These are phyloP conservation scores for Russula emetica DNA, from an alignment of 768 basidiomycete genomes.

Conservation along the genomic window DNA sequence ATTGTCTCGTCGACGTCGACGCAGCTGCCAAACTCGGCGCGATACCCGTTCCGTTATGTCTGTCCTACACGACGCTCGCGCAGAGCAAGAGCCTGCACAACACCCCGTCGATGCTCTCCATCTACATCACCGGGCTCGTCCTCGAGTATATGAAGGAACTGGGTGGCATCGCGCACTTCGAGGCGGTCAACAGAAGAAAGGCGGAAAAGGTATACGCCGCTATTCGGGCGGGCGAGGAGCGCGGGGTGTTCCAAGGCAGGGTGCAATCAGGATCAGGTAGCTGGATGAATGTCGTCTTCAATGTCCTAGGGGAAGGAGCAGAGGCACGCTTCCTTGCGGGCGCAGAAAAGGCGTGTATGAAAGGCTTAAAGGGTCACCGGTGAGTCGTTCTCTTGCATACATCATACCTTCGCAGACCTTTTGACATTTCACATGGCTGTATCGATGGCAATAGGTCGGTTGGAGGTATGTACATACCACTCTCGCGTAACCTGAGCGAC, in stretches of 20 bases:
- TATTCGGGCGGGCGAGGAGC: conserved; percentile 63
- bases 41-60: conserved; percentile 65
- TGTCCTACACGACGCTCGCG: conserved; percentile 80
- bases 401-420: background rate
- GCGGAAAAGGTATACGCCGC: conserved; percentile 70
- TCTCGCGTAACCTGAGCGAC: background rate
- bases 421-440: conserved; percentile 1
- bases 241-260: conserved; percentile 65
- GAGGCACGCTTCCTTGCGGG: conserved; percentile 75
- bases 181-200: conserved; percentile 65
- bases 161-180: conserved; percentile 64
- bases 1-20: conserved; percentile 88
- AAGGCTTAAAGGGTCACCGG: conserved; percentile 90
- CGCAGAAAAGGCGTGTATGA: conserved; percentile 75
- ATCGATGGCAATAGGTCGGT: conserved; percentile 22
- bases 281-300: conserved; percentile 96
- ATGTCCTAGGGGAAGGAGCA: conserved; percentile 63
- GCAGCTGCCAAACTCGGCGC: conserved; percentile 71
- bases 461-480: conserved; percentile 21
- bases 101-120: conserved; percentile 87
- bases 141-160: conserved; percentile 61
- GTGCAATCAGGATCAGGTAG: conserved; percentile 75
- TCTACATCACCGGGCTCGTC: conserved; percentile 88
- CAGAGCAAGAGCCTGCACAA: conserved; percentile 79
- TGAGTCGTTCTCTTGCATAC: conserved; percentile 37